These are phyloP conservation scores for Plasmopara halstedii DNA, from an alignment of 352 stramenopile genomes.

Conservation along the genomic window DNA sequence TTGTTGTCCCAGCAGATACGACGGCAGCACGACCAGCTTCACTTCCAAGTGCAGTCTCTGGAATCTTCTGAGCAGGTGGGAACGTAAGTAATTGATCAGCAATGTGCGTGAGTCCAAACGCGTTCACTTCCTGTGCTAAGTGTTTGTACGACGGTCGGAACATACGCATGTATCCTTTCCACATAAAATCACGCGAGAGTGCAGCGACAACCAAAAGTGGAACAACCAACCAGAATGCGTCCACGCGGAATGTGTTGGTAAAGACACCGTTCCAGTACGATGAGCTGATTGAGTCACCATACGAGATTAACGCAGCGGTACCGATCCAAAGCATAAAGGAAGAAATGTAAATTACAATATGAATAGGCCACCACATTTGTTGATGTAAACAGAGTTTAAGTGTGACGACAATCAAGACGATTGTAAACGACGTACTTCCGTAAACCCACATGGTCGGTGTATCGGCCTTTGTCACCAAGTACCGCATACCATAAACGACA, in stretches of 20 bases:
- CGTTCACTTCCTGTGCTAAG: constrained; percentile 76
- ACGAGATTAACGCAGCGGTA: constrained; percentile 65
- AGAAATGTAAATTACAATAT: constrained; percentile 58
- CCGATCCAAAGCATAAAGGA: constrained; percentile 71
- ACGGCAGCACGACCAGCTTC: background rate
- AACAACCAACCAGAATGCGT: constrained; percentile 72
- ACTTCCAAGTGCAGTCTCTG: constrained; percentile 34
- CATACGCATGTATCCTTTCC: constrained; percentile 78
- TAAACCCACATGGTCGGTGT: constrained; percentile 92
- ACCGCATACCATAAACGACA: constrained; percentile 72
- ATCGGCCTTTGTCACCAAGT: constrained; percentile 73
- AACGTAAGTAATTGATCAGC: constrained; percentile 72
- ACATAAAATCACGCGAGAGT: constrained; percentile 69
- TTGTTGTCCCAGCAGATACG: constrained; percentile 19
- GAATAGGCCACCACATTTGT: constrained; percentile 77
- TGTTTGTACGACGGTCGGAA: constrained; percentile 82
- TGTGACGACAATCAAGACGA: constrained; percentile 92
- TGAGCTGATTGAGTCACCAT: constrained; percentile 58
- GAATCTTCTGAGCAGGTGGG: constrained; percentile 67
- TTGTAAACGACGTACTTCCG: constrained; percentile 90
- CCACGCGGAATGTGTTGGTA: constrained; percentile 50
- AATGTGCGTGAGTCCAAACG: constrained; percentile 48
- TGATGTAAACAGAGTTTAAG: constrained; percentile 89
- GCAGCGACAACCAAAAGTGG: constrained; percentile 63
- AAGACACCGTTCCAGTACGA: constrained; percentile 84